Evolutionary conservation across 176 grass and related monocot genomes (phyloP), one percentile per base, ranked within the genome.

Genomic region (Musa schizocarpa): DNA sequence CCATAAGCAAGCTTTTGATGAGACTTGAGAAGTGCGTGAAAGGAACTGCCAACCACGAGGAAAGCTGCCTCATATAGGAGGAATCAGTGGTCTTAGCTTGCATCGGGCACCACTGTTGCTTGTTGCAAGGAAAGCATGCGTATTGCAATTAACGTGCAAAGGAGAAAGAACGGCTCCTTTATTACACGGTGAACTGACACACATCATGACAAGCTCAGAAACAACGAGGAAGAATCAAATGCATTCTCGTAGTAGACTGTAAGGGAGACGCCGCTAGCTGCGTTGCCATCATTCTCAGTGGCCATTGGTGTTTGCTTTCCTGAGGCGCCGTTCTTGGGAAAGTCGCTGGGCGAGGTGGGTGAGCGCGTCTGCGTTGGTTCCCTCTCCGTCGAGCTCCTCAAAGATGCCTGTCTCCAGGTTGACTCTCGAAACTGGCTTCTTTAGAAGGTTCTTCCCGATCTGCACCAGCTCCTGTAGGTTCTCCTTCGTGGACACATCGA

Each of bases 401-500:
- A 71, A 23, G 63, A 58, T 12, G 54, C 73, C 75, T 10, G 43
- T 57, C 25, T 79, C 49, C 7, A 13, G 71, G 20, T 82, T 73
- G 1, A 74, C 23, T 75, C 52, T 66, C 54, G 71, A 76, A 26
- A 76, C 54, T 50, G 34, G 65, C 65, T 76, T 79, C 11, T 73
- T 55, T 27, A 85, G 71, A 50, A 88, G 79, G 8, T 69, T 72
- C 63, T 82, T 50, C 19, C 79, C 66, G 11, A 85, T 59, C 9
- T 68, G 29, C 64, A 82, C 34, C 13, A 82, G 77, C 23, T 65
- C 52, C 21, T 12, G 52, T 50, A 88, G 69, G 78, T 88, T 84
- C 72, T 88, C 53, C 79, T 79, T 48, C 2, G 72, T 85, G 62
- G 79, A 79, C 5, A 88, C 65, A 61, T 85, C 82, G 1, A 19